Conservation (phyloP, 106 monocot genomes). For the Ottelia alismoides region DNA sequence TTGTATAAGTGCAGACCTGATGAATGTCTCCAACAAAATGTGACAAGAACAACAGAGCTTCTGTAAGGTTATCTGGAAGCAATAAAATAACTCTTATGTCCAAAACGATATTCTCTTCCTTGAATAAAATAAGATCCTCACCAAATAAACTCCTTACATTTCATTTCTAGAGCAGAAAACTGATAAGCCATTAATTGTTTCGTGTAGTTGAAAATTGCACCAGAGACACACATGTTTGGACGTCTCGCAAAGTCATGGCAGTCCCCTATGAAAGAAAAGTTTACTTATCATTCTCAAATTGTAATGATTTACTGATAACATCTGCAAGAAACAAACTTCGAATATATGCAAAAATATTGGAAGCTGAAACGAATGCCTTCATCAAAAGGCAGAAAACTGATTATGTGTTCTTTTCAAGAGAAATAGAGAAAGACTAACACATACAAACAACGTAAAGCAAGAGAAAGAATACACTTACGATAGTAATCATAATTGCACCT, state of each 20-base stretch:
- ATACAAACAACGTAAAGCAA: too few species aligned
- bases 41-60: constrained; percentile 34
- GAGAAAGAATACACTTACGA: constrained; percentile 7
- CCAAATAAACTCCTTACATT: constrained; percentile 11
- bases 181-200: constrained; percentile 13
- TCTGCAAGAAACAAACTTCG: too few species aligned
- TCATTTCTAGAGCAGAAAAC: not conserved
- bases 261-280: constrained; percentile 17
- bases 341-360: too few species aligned
- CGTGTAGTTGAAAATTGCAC: constrained; percentile 33
- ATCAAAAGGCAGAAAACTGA: too few species aligned
- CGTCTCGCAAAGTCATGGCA: constrained; percentile 24
- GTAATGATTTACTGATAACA: too few species aligned
- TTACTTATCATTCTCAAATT: not conserved
- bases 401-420: too few species aligned
- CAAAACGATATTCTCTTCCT: constrained; percentile 39
- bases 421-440: too few species aligned
- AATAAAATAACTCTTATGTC: constrained; percentile 34
- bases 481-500: constrained; percentile 30
- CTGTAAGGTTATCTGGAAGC: constrained; percentile 28
- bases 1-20: constrained; percentile 15
- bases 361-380: too few species aligned
- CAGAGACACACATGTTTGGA: constrained; percentile 27
- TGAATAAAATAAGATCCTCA: constrained; percentile 55
- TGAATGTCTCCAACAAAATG: constrained; percentile 39